Conservation (phyloP, 495 filamentous ascomycete species). For the Corynascus novoguineensis region DNA sequence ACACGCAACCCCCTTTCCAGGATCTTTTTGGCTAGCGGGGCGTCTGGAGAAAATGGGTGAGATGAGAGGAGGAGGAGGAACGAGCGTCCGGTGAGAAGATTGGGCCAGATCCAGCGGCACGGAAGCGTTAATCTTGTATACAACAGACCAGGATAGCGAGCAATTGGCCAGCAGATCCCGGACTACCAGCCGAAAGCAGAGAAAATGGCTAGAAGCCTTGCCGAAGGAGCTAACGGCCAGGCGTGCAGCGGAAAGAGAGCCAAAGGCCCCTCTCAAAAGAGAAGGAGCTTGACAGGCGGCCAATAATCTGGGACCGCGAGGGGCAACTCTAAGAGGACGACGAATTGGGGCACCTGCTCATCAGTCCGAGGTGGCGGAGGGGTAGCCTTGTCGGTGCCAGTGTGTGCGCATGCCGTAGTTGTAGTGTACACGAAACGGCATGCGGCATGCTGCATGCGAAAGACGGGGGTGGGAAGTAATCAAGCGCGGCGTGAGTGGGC, state of each 20-base stretch:
- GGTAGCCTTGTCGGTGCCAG: not conserved
- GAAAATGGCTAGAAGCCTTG: constrained; percentile 22
- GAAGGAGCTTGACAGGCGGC: not conserved
- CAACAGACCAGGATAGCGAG: too few relatives aligned
- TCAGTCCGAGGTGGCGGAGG: too few relatives aligned
- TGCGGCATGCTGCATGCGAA: not conserved
- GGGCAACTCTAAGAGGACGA: too few relatives aligned
- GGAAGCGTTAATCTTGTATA: not conserved
- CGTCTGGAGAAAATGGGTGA: not conserved
- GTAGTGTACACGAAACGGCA: too few relatives aligned
- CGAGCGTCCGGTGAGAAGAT: not conserved
- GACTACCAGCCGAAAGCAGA: not conserved
- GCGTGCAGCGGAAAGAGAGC: not conserved
- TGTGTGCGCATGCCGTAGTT: not conserved
- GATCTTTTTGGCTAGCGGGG: not conserved
- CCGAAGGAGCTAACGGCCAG: constrained; percentile 13
- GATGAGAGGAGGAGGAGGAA: not conserved
- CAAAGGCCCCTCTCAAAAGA: not conserved
- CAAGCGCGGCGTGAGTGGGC: too few relatives aligned
- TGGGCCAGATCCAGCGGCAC: not conserved
- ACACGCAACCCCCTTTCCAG: not conserved
- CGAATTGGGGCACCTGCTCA: too few relatives aligned
- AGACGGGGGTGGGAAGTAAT: too few relatives aligned
- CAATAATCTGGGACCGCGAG: not conserved
- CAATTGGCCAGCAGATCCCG: too few relatives aligned